Evolutionary conservation across 305 asterid species (phyloP), one percentile per base, ranked within the genome.

Genomic region (Stenogyne calaminthoides): DNA sequence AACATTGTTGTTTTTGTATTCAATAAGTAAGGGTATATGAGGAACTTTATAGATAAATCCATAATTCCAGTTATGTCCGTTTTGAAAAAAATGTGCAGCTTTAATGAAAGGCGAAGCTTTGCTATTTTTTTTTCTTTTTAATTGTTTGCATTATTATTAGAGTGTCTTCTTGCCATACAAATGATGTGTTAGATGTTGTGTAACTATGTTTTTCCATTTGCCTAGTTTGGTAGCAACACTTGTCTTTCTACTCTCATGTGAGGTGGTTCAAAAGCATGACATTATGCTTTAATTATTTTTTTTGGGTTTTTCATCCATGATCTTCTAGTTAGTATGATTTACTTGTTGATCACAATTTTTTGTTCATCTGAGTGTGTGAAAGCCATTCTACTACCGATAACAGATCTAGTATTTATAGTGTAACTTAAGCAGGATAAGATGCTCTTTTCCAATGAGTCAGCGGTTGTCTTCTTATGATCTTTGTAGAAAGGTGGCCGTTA

Each of bases 261-360:
- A 57, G 67, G 25, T 54, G 40, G 62, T 46, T 44, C 46, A 25
- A 56, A 16, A 47, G 60, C 19, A 42, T 42, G 39, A 57, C 29
- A 19, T 62, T 68, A 4, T 39, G 19, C 7, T 51, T 32, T 32
- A 68, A 36, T 40, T 37, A 15, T 8, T 39, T 5, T 46, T 57
- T 47, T 42, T 10, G 39, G 54, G 69, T 12, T 80, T 4, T 36
- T 27, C 32, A 25, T 64, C 77, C 67, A 70, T 44, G 59, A n/a
- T 40, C 71, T 54, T 73, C 27, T 22, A 65, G 59, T 64, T 77
- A 27, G 22, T 29, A 42, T 36, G 61, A 16, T 59, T 74, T 72
- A 62, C 62, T 72, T 69, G 55, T 60, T 10, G 62, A 22, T 16
- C 56, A 55, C 46, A 61, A 60, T 1, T 36, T n/a, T 60, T 74